Evolutionary conservation across 2,329 filamentous ascomycete genomes (phyloP).

Genomic region (Diaporthe sp.): DNA sequence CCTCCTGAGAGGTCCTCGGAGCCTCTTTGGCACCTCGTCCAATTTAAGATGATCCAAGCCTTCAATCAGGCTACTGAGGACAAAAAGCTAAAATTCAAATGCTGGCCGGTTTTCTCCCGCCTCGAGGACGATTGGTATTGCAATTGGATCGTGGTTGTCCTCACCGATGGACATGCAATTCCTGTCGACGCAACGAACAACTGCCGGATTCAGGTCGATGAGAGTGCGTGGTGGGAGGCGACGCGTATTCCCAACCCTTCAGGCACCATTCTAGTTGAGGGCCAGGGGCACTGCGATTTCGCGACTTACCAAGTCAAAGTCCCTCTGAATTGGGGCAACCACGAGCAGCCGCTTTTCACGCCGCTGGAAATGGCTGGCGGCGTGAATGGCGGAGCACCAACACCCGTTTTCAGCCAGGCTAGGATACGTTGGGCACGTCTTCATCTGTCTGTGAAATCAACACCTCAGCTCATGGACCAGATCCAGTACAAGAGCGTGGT

Average conservation of each 20-base stretch:
- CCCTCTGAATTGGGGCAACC: not conserved
- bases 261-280: not conserved
- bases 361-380: not conserved
- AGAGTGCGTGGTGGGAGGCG: not conserved
- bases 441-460: not conserved
- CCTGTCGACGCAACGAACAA: not conserved
- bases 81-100: not conserved
- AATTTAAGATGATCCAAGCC: not conserved
- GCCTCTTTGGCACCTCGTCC: not conserved
- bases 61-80: not conserved
- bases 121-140: rapidly evolving
- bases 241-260: not conserved
- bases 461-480: not conserved
- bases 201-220: not conserved
- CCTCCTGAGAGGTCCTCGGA: not conserved
- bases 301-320: not conserved
- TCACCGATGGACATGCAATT: not conserved
- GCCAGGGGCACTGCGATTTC: not conserved
- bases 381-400: not conserved
- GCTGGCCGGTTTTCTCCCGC: not conserved
- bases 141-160: not conserved
- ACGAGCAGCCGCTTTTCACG: not conserved
- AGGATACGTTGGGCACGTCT: not conserved
- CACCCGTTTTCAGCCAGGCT: not conserved
- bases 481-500: not conserved